Evolutionary conservation across 495 filamentous ascomycete species (phyloP).

Genomic region (Neurospora sp.): DNA sequence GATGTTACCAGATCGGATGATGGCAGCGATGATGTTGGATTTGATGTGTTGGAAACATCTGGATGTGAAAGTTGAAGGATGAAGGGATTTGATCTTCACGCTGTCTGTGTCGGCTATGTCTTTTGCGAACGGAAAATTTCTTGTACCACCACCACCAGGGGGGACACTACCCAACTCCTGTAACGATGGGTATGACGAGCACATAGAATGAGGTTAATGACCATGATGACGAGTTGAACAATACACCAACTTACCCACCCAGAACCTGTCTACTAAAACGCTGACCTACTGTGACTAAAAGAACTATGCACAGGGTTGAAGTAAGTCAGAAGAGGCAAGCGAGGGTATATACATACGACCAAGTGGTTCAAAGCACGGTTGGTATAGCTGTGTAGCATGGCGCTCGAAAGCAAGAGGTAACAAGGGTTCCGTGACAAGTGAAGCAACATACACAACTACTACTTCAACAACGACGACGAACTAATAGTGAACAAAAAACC

Average conservation of each 20-base stretch:
- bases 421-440: not conserved
- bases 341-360: not conserved
- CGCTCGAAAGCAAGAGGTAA: not conserved
- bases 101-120: not conserved
- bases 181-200: not conserved
- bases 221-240: not conserved
- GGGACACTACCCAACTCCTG: not conserved
- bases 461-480: not conserved
- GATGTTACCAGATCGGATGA: not conserved
- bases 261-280: not conserved
- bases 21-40: not conserved
- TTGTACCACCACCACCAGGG: not conserved
- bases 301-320: not conserved
- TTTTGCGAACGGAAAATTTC: not conserved
- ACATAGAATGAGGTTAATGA: not conserved
- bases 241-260: not conserved
- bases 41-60: not conserved
- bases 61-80: not conserved
- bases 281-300: not conserved
- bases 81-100: not conserved
- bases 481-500: not conserved
- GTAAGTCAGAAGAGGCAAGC: not conserved
- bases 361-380: not conserved
- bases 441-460: not conserved
- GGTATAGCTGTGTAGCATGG: not conserved